phyloP scores from a whole-genome alignment of 805 yeast species.

The Cyberlindnera suaveolens region DNA sequence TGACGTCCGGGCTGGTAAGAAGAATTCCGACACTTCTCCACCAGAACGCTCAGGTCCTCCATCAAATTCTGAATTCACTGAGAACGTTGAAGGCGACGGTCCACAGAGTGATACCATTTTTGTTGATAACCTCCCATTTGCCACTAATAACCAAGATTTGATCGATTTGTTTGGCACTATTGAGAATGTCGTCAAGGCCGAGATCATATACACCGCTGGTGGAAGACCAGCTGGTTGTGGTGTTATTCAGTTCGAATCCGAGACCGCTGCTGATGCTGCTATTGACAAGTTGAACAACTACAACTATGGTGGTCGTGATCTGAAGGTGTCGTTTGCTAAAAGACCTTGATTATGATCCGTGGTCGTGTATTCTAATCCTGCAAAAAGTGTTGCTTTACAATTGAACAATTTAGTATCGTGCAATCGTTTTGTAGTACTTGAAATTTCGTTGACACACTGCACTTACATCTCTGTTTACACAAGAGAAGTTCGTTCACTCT shows the following conservation, averaged over 20 bases:
- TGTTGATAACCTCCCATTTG: slow-evolving; percentile 79
- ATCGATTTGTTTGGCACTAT: slow-evolving; percentile 80
- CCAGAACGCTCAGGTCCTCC: slow-evolving; percentile 3
- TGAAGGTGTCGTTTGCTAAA: slow-evolving; percentile 61
- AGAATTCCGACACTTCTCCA: slow-evolving; percentile 11
- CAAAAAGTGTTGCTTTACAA: too few relatives aligned
- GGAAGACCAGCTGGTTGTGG: slow-evolving; percentile 80
- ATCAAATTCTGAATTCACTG: slow-evolving; percentile 47
- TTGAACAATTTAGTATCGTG: too few relatives aligned
- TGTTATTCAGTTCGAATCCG: slow-evolving; percentile 68
- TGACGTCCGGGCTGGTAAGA: slow-evolving; percentile 74
- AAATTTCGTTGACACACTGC: too few relatives aligned
- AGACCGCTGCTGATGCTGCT: slow-evolving; percentile 67
- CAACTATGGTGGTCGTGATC: slow-evolving; percentile 75
- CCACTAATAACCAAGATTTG: slow-evolving; percentile 81
- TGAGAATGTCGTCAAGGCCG: slow-evolving; percentile 72
- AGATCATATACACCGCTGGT: slow-evolving; percentile 50
- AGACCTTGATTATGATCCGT: slow-evolving; percentile 4
- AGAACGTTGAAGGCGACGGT: slow-evolving; percentile 58
- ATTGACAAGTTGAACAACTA: slow-evolving; percentile 71
- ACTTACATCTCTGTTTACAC: too few relatives aligned
- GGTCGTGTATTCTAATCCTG: too few relatives aligned
- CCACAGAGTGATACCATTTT: slow-evolving; percentile 54
- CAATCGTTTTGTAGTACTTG: too few relatives aligned
- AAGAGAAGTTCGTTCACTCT: too few relatives aligned